Base-by-base conservation (phyloP, 768 basidiomycete species). In the Phlegmacium glaucopus region DNA sequence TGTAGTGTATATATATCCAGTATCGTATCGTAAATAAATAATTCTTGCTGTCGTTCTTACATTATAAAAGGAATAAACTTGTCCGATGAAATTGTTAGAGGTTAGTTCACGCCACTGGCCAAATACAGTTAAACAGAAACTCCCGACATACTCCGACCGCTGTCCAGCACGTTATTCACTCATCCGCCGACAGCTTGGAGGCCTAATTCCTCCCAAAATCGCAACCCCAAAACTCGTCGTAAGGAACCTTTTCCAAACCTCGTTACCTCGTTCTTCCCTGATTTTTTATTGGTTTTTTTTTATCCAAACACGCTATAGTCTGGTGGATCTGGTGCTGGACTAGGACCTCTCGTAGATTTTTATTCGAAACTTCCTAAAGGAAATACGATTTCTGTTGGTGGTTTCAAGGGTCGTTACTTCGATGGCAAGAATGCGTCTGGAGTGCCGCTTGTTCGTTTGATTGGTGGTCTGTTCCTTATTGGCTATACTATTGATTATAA, bases 321-420 rank as follows among this genome's bases (percentile, higher is more conserved):
- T 45, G 82, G 89, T 43, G 88, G 85, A 46, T 81, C 87, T 45
- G 90, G 91, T 38, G 82, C 81, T 37, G 83, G 89, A 52, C 87
- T 95, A 44, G 74, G 79, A 49, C 83, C 84, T 27, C 86, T 97
- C 62, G 92, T 96, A 54, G 83, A 91, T 57, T 97, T 96, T 72
- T 98, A 98, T 77, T 93, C 90, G 50, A 94, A 92, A 70, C 81
- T 98, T 42, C 95, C 94, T 55, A 97, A 97, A 67, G 94, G 94
- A 39, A 73, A 81, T 34, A 79, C 83, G 29, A 74, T 75, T 30
- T 71, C 82, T 15, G 72, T 76, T 44, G 70, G 70, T 45, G 90
- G 92, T 16, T 72, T 95, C 60, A 88, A 89, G 68, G 88, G 69
- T 15, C 75, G 84, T 37, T 90, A 76, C 71, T 93, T 94, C 68